A percentile compares a stretch with the other conserved stretches of the same genome.
Evolutionary conservation across 805 yeast species (phyloP).

Genomic region (Candida vaughaniae): DNA sequence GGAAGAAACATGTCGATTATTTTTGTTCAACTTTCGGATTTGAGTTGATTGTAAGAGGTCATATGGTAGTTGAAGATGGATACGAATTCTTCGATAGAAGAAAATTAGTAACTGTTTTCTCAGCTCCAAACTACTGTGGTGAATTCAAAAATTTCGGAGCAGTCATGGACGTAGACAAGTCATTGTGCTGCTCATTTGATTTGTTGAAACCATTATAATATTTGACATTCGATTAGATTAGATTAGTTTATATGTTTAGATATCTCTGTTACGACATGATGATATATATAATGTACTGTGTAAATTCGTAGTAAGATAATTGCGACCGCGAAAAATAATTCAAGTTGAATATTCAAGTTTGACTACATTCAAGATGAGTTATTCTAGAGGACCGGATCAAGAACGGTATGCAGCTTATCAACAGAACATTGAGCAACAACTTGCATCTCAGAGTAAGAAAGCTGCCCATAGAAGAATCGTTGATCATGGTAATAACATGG

Average conservation of each 20-base stretch:
- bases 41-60: slow-evolving; percentile 79
- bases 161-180: slow-evolving; percentile 69
- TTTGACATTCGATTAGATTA: no score
- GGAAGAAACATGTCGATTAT: slow-evolving; percentile 67
- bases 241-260: neutral
- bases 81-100: slow-evolving; percentile 77
- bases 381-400: slow-evolving; percentile 12
- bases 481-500: slow-evolving; percentile 75
- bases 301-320: no score
- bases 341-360: no score
- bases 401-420: slow-evolving; percentile 25
- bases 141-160: slow-evolving; percentile 82
- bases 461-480: slow-evolving; percentile 65
- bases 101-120: slow-evolving; percentile 73
- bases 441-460: slow-evolving; percentile 48
- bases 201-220: slow-evolving; percentile 56
- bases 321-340: no score
- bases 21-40: slow-evolving; percentile 66
- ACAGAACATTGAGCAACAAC: slow-evolving; percentile 41
- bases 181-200: slow-evolving; percentile 69
- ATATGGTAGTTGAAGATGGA: slow-evolving; percentile 89
- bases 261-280: neutral
- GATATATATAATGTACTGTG: no score
- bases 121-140: slow-evolving; percentile 84
- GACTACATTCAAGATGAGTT: slow-evolving; percentile 3